Conservation (phyloP, 2,329 filamentous ascomycete species). For the Capronia epimyces region DNA sequence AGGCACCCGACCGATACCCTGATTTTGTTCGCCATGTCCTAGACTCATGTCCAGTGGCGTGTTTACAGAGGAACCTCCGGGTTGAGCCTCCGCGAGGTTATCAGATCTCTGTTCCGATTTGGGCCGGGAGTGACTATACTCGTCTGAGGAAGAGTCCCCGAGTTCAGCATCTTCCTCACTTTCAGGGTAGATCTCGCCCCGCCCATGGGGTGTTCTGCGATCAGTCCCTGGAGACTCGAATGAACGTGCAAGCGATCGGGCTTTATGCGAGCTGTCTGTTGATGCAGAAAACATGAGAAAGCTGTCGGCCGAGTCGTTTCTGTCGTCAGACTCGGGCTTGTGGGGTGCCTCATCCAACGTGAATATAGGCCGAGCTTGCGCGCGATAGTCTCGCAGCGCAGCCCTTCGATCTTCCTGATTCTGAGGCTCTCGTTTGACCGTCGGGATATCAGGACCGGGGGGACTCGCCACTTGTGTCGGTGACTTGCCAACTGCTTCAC, state of each 20-base stretch:
- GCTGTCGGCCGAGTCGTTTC: slow-evolving; percentile 57
- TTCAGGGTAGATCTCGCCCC: slow-evolving; percentile 1
- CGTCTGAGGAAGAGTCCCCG: slow-evolving; percentile 9
- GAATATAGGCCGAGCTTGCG: slow-evolving; percentile 46
- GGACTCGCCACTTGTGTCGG: background rate
- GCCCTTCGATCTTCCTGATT: slow-evolving; percentile 41
- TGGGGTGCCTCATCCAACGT: slow-evolving; percentile 41
- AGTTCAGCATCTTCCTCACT: slow-evolving; percentile 14
- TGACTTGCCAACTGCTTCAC: background rate
- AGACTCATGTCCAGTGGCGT: slow-evolving; percentile 17
- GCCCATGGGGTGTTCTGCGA: background rate
- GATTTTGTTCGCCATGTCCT: background rate
- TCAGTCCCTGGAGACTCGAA: slow-evolving; percentile 33
- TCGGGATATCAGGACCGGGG: background rate
- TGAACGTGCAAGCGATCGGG: slow-evolving; percentile 50
- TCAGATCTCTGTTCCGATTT: slow-evolving; percentile 1
- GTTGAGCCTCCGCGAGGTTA: background rate
- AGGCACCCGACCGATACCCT: background rate
- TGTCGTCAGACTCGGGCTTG: slow-evolving; percentile 34
- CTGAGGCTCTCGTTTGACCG: slow-evolving; percentile 28
- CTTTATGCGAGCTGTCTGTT: slow-evolving; percentile 51
- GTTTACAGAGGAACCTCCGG: slow-evolving; percentile 5
- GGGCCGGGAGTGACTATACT: background rate
- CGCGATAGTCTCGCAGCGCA: slow-evolving; percentile 45
- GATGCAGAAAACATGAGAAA: slow-evolving; percentile 61